Percentiles rank a stretch among this genome's conserved stretches.
Conservation (phyloP, 768 basidiomycete species). For the Agaricus bisporus region DNA sequence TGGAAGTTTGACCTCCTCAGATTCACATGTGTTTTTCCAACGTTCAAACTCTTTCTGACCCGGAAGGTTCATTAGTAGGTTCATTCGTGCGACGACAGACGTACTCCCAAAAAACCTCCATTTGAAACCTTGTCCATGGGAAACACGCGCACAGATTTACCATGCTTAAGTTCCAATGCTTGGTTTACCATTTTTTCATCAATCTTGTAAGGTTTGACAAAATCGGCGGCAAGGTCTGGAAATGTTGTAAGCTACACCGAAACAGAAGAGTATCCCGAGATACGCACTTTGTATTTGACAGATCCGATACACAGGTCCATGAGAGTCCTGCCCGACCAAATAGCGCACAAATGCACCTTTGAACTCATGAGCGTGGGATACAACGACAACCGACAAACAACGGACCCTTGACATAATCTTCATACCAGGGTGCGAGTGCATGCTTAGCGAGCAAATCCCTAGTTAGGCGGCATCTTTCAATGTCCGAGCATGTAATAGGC, state of each 20-base stretch:
- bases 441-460: slow-evolving; percentile 68
- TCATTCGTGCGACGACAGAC: slow-evolving; percentile 18
- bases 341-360: slow-evolving; percentile 85
- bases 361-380: slow-evolving; percentile 33
- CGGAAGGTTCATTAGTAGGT: slow-evolving; percentile 1
- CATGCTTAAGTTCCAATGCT: slow-evolving; percentile 71
- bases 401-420: slow-evolving; percentile 73
- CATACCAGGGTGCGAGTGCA: slow-evolving; percentile 78
- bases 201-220: slow-evolving; percentile 64
- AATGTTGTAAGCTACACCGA: slow-evolving; percentile 3
- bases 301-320: slow-evolving; percentile 66
- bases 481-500: slow-evolving; percentile 48
- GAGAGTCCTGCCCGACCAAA: slow-evolving; percentile 66
- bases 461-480: slow-evolving; percentile 58
- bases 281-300: slow-evolving; percentile 73
- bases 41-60: slow-evolving; percentile 70
- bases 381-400: slow-evolving; percentile 2
- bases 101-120: slow-evolving; percentile 51
- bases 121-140: slow-evolving; percentile 89
- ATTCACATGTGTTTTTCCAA: slow-evolving; percentile 34
- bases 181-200: slow-evolving; percentile 62
- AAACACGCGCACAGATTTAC: slow-evolving; percentile 54
- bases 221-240: slow-evolving; percentile 43
- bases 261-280: background rate
- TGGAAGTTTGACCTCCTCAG: slow-evolving; percentile 60